Percentiles rank a stretch among this genome's conserved stretches.
phyloP scores from a whole-genome alignment of 495 filamentous ascomycete species.

The Geoglossum glabrum region DNA sequence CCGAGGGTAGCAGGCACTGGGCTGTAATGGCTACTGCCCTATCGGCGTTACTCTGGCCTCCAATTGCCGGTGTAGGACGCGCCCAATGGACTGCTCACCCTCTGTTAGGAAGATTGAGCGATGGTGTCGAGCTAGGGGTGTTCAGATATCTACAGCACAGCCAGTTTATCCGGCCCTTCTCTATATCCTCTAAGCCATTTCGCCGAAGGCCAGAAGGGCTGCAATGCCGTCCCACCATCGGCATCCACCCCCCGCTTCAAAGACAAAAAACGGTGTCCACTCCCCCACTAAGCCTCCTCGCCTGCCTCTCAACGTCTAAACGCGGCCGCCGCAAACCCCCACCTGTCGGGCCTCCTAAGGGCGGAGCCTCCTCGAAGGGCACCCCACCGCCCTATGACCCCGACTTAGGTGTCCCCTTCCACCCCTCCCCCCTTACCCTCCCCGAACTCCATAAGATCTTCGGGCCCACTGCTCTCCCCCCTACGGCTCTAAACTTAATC shows the following conservation, averaged over 20 bases:
- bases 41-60: background rate
- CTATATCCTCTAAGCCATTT: background rate
- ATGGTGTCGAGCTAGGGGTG: background rate
- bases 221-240: background rate
- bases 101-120: background rate
- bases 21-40: background rate
- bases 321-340: background rate
- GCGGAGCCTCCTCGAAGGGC: background rate
- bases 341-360: too few relatives aligned
- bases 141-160: background rate
- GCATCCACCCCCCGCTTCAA: background rate
- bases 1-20: background rate
- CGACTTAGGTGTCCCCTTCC: slow-evolving; percentile 26
- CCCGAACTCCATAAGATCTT: slow-evolving; percentile 44
- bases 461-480: slow-evolving; percentile 24
- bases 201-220: background rate
- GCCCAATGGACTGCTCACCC: background rate
- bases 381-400: slow-evolving; percentile 25
- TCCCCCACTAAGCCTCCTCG: background rate
- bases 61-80: background rate
- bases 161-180: background rate
- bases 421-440: slow-evolving; percentile 24
- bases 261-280: background rate
- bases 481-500: slow-evolving; percentile 42
- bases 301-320: background rate